Conservation (phyloP, 176 grass and related monocot species). For the Thalia dealbata region DNA sequence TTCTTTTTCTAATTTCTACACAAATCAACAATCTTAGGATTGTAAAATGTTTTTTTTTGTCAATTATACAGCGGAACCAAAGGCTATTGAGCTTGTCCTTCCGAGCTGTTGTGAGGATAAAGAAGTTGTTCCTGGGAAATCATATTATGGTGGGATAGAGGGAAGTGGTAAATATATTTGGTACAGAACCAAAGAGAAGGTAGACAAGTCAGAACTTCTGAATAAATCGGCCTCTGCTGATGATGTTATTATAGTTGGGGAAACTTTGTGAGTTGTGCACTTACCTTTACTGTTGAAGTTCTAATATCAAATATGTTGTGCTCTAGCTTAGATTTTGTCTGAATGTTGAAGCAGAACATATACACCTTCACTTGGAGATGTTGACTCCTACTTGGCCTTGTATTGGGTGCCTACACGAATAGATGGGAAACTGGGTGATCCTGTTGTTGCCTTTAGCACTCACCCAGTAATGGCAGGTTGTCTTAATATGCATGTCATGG, state of each 20-base stretch:
- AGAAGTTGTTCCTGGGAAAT: slow-evolving; percentile 74
- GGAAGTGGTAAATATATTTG: slow-evolving; percentile 70
- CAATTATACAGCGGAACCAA: slow-evolving; percentile 53
- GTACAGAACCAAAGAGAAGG: slow-evolving; percentile 61
- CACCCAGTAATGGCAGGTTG: slow-evolving; percentile 90
- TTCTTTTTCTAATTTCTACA: background rate
- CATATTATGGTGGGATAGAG: slow-evolving; percentile 88
- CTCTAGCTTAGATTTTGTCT: slow-evolving; percentile 7
- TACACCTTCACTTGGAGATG: slow-evolving; percentile 61
- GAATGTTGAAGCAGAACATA: slow-evolving; percentile 55
- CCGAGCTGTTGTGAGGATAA: slow-evolving; percentile 65
- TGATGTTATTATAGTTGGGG: slow-evolving; percentile 35
- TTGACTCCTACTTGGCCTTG: slow-evolving; percentile 68
- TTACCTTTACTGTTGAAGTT: slow-evolving; percentile 7
- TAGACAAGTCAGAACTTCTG: slow-evolving; percentile 38
- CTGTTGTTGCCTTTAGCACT: slow-evolving; percentile 41
- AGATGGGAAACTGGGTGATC: slow-evolving; percentile 69
- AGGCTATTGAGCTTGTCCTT: slow-evolving; percentile 53
- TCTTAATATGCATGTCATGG: slow-evolving; percentile 2
- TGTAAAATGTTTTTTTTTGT: background rate
- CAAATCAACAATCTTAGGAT: background rate
- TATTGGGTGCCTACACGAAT: slow-evolving; percentile 70
- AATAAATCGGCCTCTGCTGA: slow-evolving; percentile 37
- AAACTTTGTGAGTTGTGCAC: slow-evolving; percentile 50
- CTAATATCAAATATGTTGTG: background rate